Evolutionary conservation across 768 basidiomycete genomes (phyloP).

Genomic region (Calocybe indica): DNA sequence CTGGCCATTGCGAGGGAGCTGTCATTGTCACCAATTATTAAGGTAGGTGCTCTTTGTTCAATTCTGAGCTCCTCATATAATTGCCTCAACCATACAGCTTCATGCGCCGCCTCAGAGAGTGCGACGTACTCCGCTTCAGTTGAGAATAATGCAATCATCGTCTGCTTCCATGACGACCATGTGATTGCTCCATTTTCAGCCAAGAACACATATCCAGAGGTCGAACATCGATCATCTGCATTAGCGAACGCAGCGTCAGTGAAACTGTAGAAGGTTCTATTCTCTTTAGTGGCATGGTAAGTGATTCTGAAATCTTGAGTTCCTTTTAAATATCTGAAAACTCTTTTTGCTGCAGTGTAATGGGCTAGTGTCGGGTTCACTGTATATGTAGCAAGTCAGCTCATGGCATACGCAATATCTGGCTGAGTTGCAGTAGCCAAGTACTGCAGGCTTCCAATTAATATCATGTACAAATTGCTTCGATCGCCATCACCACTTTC

Average conservation of each 20-base stretch:
- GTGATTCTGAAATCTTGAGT: slow-evolving; percentile 14
- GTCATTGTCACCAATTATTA: background rate
- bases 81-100: slow-evolving; percentile 20
- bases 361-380: slow-evolving; percentile 20
- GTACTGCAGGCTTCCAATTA: slow-evolving; percentile 22
- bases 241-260: slow-evolving; percentile 28
- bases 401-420: slow-evolving; percentile 26
- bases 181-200: slow-evolving; percentile 20
- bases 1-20: slow-evolving; percentile 2
- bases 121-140: slow-evolving; percentile 35
- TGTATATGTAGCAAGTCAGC: slow-evolving; percentile 21
- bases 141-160: slow-evolving; percentile 26
- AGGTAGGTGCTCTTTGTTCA: background rate
- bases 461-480: slow-evolving; percentile 9
- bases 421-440: slow-evolving; percentile 25
- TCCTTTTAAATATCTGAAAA: slow-evolving; percentile 26
- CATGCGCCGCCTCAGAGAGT: slow-evolving; percentile 16
- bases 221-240: slow-evolving; percentile 19
- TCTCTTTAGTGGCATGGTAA: background rate
- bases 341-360: slow-evolving; percentile 22
- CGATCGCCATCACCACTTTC: background rate
- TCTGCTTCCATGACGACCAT: slow-evolving; percentile 28
- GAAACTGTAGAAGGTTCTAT: slow-evolving; percentile 8
- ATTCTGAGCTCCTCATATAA: slow-evolving; percentile 4
- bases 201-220: slow-evolving; percentile 30